Base-by-base conservation (phyloP, 306 rosid genomes). In the Carpinus viminea region DNA sequence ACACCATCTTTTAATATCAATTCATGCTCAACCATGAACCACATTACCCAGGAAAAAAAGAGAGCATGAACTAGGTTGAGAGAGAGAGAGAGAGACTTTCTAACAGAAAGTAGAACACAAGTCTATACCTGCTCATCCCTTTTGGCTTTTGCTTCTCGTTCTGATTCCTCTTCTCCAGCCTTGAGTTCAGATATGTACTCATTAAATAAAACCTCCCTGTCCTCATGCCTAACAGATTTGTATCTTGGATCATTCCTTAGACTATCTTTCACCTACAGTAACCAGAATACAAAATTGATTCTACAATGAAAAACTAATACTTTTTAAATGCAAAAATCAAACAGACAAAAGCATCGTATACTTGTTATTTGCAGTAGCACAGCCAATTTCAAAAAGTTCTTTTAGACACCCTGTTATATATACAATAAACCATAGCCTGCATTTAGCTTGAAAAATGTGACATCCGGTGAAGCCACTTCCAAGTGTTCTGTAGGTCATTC, bases 161-260 rank as follows among this genome's bases (percentile, higher is more conserved):
- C 95, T 71, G 86, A 90, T 79, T 90, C 93, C 76, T 86, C 88
- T 78, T 90, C 93, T 76, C 78, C 87, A 79, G 98, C 97, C 83
- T 87, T 92, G 76, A 92, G 76, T 75, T 86, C 98, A 61, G 92
- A 91, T 86, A 95, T 61, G 82, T 91, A 91, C 88, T 92, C 91
- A 31, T 87, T 86, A 86, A 90, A 95, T 69, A 95, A 77, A 70
- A 80, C 73, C 61, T 95, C 99, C 82, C 98, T 90, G 64, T 93
- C 96, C 85, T 95, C 99, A 47, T 91, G 99, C 79, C 85, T 87
- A 75, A 90, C 90, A 78, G 91, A 84, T 87, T 77, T 91, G 88
- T 95, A 95, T 76, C 98, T 90, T 75, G 90, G 89, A 62, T 95
- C 99, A 76, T 88, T 87, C 81, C 97, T 87, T 66, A 95, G 81